Evolutionary conservation across 2,329 filamentous ascomycete species (phyloP).

Genomic region (Fusarium metavorans): DNA sequence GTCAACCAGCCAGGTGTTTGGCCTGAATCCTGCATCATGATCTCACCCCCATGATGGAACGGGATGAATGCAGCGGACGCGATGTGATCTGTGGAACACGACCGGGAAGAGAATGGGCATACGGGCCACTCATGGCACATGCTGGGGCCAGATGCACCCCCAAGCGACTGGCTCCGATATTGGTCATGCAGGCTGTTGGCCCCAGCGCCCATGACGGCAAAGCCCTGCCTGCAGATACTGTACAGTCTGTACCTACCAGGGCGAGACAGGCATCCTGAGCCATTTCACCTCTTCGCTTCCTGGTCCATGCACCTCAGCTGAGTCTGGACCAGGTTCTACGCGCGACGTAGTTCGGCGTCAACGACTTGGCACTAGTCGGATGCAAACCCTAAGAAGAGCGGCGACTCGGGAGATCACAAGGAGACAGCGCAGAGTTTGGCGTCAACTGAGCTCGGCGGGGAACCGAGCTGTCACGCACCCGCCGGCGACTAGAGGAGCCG

Average conservation of each 20-base stretch:
- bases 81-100: constrained; percentile 34
- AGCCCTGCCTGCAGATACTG: constrained; percentile 10
- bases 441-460: constrained; percentile 9
- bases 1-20: neutral
- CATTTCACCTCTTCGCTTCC: constrained; percentile 31
- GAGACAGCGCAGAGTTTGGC: constrained; percentile 26
- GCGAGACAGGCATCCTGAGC: constrained; percentile 27
- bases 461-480: neutral
- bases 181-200: constrained; percentile 19
- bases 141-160: constrained; percentile 20
- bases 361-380: constrained; percentile 27
- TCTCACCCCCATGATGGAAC: constrained; percentile 7
- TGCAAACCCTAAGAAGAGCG: constrained; percentile 23
- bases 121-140: constrained; percentile 15
- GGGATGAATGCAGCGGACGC: constrained; percentile 26
- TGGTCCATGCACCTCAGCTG: constrained; percentile 43
- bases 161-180: constrained; percentile 22
- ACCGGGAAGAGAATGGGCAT: constrained; percentile 12
- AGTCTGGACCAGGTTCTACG: constrained; percentile 40
- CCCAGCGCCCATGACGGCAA: constrained; percentile 14
- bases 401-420: constrained; percentile 13
- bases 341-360: constrained; percentile 23
- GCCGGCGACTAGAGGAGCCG: neutral
- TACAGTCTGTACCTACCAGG: neutral
- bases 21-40: constrained; percentile 3